Base-by-base conservation (phyloP, 768 basidiomycete genomes). In the Crassisporium funariophilum region DNA sequence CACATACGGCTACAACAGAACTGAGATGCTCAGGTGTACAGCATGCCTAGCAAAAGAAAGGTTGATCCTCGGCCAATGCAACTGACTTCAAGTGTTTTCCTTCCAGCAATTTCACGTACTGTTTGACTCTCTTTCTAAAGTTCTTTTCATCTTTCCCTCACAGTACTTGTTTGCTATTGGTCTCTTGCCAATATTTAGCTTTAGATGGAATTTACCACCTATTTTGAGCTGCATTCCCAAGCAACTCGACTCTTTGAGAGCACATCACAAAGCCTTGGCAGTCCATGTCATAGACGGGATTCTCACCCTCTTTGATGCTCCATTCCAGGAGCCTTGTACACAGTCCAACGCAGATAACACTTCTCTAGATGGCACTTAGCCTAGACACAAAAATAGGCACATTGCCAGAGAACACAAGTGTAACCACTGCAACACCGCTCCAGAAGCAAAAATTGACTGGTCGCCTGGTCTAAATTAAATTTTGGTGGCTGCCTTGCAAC, bases 191-290 rank as follows among this genome's bases (percentile, higher is more conserved):
- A 72, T 85, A 84, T 84, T 83, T 84, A 84, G 82, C 82, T 81
- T 84, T 86, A 84, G 83, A 86, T 82, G 83, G 82, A 83, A 77
- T 83, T 83, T 81, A 84, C 83, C 84, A 82, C 82, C 82, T 83
- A 70, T 77, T 83, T 84, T 76, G 83, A 81, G 83, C 84, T 84
- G 84, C 83, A 85, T 83, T 85, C 81, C 81, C 82, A 85, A 85
- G 83, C 83, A 84, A 85, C 83, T 79, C 82, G 81, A 86, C 84
- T 85, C 82, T 74, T 83, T 66, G 82, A 85, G 77, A 79, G 81
- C 72, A 71, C 74, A 81, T 81, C 82, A 83, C 78, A 82, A 70
- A 75, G 69, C 77, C 73, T 71, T 72, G 75, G 75, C 71, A 69
- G 75, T 79, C 80, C 72, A 64, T 51, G 58, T 60, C 61, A 60